Conservation (phyloP, 2,329 filamentous ascomycete genomes). For the Xylaria polymorpha region DNA sequence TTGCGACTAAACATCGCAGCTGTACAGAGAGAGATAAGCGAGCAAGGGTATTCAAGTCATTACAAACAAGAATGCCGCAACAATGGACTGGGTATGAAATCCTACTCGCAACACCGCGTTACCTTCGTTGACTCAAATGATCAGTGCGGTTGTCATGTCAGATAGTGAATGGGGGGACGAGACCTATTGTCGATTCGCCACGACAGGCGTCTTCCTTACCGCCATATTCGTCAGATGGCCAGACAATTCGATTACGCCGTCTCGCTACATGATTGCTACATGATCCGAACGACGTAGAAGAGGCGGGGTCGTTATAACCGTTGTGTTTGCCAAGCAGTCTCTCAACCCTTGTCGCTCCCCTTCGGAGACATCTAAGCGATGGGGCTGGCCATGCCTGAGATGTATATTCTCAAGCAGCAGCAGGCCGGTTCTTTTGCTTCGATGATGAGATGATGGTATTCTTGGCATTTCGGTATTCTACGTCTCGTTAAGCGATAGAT, state of each 20-base stretch:
- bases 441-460: neutral
- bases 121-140: neutral
- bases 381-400: neutral
- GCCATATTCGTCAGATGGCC: neutral
- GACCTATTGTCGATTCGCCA: neutral
- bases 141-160: neutral
- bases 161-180: neutral
- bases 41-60: slow-evolving; percentile 2
- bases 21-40: neutral
- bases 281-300: neutral
- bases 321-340: neutral
- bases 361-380: neutral
- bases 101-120: neutral
- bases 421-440: neutral
- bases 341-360: neutral
- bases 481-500: neutral
- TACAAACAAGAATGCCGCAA: neutral
- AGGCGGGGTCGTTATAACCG: neutral
- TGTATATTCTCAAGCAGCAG: neutral
- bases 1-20: neutral
- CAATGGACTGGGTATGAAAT: slow-evolving; percentile 5
- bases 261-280: slow-evolving; percentile 6
- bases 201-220: slow-evolving; percentile 1
- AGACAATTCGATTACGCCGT: neutral
- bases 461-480: neutral